These are phyloP conservation scores for Mortierella sp. DNA, from an alignment of 371 early-diverging fungal species.

Conservation along the genomic window DNA sequence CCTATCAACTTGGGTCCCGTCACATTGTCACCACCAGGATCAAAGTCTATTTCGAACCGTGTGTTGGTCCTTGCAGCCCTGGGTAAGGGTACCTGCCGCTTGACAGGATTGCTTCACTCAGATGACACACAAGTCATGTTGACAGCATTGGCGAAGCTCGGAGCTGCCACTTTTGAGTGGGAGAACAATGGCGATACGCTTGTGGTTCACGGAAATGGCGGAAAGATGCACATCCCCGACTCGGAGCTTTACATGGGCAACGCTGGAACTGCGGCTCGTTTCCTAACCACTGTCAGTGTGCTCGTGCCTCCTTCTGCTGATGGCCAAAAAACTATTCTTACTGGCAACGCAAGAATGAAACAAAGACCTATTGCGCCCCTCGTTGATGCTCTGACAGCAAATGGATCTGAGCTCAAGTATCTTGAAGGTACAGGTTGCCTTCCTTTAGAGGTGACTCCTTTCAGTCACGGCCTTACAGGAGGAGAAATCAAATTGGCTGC, in stretches of 20 bases:
- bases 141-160: constrained; percentile 88
- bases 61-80: constrained; percentile 94
- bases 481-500: constrained; percentile 93
- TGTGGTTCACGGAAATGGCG: constrained; percentile 86
- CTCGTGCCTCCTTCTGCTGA: constrained; percentile 68
- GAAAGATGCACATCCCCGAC: constrained; percentile 80
- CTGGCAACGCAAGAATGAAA: constrained; percentile 98
- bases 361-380: constrained; percentile 95
- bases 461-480: constrained; percentile 82
- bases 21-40: constrained; percentile 89
- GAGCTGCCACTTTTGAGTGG: constrained; percentile 90
- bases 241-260: constrained; percentile 94
- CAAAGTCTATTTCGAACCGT: constrained; percentile 97
- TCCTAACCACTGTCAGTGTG: constrained; percentile 91
- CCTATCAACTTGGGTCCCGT: constrained; percentile 70
- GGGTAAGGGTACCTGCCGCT: constrained; percentile 85
- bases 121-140: constrained; percentile 99
- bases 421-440: constrained; percentile 87
- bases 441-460: constrained; percentile 86
- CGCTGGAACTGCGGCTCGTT: constrained; percentile 98
- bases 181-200: constrained; percentile 94
- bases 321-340: constrained; percentile 77
- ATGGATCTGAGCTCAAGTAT: constrained; percentile 86
- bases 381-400: constrained; percentile 84
- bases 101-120: constrained; percentile 92